Evolutionary conservation across 140 eudicot genomes (phyloP).

Genomic region (Bidens hawaiensis): DNA sequence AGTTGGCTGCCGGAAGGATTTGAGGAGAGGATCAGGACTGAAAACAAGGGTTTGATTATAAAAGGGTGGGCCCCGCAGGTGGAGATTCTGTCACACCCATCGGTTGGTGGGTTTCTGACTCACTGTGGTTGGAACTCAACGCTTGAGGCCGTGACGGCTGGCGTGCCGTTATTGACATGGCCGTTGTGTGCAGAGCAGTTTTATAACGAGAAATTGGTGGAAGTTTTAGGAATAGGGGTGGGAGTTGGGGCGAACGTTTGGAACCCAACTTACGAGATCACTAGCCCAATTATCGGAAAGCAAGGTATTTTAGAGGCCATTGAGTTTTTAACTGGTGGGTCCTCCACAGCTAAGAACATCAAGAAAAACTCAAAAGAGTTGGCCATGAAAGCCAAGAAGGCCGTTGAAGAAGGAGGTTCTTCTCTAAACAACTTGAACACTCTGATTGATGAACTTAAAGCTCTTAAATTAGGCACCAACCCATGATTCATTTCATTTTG

Average conservation of each 20-base stretch:
- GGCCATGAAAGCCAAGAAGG: constrained; percentile 5
- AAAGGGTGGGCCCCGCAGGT: constrained; percentile 43
- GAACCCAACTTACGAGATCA: not conserved
- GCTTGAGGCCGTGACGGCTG: constrained; percentile 29
- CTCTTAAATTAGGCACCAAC: not conserved
- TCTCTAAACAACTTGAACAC: constrained; percentile 8
- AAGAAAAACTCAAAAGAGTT: not conserved
- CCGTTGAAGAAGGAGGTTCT: constrained; percentile 24
- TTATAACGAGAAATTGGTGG: constrained; percentile 38
- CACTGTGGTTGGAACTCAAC: constrained; percentile 49
- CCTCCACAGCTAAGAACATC: constrained; percentile 4
- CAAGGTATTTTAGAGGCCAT: constrained; percentile 1
- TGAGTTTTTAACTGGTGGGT: not conserved
- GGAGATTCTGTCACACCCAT: constrained; percentile 25
- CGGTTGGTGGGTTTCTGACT: constrained; percentile 37
- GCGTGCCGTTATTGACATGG: constrained; percentile 42
- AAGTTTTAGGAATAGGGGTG: constrained; percentile 30
- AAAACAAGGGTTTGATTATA: constrained; percentile 30
- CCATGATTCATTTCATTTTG: too few species aligned
- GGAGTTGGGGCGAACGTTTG: constrained; percentile 19
- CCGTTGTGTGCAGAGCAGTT: constrained; percentile 37
- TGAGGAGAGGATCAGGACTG: constrained; percentile 17
- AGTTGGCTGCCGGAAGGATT: constrained; percentile 39
- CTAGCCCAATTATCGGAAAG: constrained; percentile 15
- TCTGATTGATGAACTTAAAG: constrained; percentile 11